A percentile compares a stretch with the other conserved stretches of the same genome.
Conservation (phyloP, 306 rosid genomes). For the Acacia acuminata region DNA sequence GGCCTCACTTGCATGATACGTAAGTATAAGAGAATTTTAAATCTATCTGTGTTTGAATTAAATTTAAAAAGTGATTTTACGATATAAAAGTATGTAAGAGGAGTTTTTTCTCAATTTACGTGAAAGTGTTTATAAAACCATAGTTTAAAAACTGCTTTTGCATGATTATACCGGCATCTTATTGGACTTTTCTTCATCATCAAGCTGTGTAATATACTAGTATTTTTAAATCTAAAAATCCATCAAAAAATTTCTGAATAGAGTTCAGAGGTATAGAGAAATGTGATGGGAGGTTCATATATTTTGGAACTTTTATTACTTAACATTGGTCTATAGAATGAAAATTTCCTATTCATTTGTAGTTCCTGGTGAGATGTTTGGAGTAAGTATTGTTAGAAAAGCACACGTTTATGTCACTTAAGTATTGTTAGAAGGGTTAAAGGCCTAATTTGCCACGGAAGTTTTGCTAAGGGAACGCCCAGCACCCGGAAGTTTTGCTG, state of each 20-base stretch:
- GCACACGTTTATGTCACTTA: not conserved
- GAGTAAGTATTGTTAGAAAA: not conserved
- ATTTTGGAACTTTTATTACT: not conserved
- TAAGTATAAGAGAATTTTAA: slow-evolving; percentile 47
- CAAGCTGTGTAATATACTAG: too few species aligned
- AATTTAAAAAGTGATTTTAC: too few species aligned
- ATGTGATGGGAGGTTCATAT: slow-evolving; percentile 9
- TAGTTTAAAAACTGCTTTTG: not conserved
- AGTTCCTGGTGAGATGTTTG: not conserved
- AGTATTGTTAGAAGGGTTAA: too few species aligned
- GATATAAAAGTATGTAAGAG: too few species aligned
- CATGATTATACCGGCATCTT: not conserved
- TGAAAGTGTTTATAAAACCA: too few species aligned
- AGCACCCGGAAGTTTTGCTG: too few species aligned
- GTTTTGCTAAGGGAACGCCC: too few species aligned
- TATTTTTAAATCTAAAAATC: slow-evolving; percentile 1
- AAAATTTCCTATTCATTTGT: not conserved
- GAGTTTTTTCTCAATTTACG: too few species aligned
- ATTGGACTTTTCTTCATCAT: too few species aligned
- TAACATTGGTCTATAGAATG: not conserved
- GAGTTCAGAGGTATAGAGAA: not conserved
- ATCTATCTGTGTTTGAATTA: too few species aligned
- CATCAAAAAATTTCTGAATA: not conserved
- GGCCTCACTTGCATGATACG: slow-evolving; percentile 98
- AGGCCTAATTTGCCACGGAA: too few species aligned